Base-by-base conservation (phyloP, 2,329 filamentous ascomycete species). In the Xylaria sp. region DNA sequence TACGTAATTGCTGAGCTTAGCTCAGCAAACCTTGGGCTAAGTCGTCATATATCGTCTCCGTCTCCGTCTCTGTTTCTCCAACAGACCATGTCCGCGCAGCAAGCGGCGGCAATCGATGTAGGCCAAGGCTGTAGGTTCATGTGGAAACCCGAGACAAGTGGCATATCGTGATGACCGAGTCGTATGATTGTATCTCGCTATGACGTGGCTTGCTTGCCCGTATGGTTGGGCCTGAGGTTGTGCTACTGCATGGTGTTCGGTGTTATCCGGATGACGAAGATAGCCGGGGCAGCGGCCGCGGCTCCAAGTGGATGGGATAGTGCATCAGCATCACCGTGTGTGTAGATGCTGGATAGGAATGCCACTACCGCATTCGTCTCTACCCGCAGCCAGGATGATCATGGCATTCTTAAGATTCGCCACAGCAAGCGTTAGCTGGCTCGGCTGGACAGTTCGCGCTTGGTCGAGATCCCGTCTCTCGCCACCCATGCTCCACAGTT, bases 1-100 rank as follows among this genome's bases (percentile, higher is more conserved):
- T 67, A 67, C 68, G 68, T 70, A 67, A 70, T 64, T 57, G 60
- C 41, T 12, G 13, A 28, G 65, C 64, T 63, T 67, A 65, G 68
- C 68, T 44, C 15, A 57, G 52, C 7, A 56, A 23, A 37, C 23
- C 32, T 9, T 46, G 28, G 20, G 41, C 51, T 65, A 46, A 61
- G 55, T 64, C 66, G 55, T 39, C 52, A 23, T 46, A 44, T 44
- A 13, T 15, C 41, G 18, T 46, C 6, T n/a, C 41, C 41, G 15
- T 46, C 41, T 46, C 10, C 18, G 15, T 44, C 15, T n/a, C 18
- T 46, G 15, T n/a, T 20, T 28, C 34, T 37, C 34, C 34, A 37
- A 37, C 34, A 39, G 13, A 25, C 34, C 51, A n/a, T 15, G 6
- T 2, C 25, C 57, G 63, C 58, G 58, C 58, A 12, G 48, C 20